Conservation (phyloP, 345 rosid genomes). For the Arabidopsis arenosa region DNA sequence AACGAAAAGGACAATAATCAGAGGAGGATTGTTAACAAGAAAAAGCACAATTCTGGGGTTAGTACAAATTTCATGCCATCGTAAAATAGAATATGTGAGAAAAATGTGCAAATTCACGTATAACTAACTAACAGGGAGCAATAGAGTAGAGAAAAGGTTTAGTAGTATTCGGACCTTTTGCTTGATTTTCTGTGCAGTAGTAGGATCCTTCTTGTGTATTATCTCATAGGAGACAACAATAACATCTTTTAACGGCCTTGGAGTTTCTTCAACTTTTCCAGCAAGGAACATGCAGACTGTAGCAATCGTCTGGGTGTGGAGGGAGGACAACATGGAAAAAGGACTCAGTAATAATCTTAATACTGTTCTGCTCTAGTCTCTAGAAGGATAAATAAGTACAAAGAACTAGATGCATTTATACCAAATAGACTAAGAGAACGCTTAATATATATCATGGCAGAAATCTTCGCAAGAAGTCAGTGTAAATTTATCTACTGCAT, state of each 20-base stretch:
- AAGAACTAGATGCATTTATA: conserved; percentile 8
- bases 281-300: conserved; percentile 99
- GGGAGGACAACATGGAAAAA: conserved; percentile 27
- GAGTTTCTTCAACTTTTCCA: conserved; percentile 99
- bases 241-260: conserved; percentile 92
- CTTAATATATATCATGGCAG: conserved; percentile 30
- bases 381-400: neutral
- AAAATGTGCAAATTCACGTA: conserved; percentile 17
- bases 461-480: neutral
- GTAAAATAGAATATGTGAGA: neutral
- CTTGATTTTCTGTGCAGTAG: conserved; percentile 82
- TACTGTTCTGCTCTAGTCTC: neutral
- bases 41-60: neutral
- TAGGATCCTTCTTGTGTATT: conserved; percentile 88
- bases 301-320: conserved; percentile 69
- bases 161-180: conserved; percentile 67
- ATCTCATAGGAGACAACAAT: conserved; percentile 95
- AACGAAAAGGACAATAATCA: conserved; percentile 1
- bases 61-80: neutral
- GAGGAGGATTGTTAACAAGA: conserved; percentile 19
- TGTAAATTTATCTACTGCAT: conserved; percentile 22
- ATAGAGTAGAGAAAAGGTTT: conserved; percentile 6
- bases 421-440: conserved; percentile 13
- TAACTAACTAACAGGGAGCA: conserved; percentile 26
- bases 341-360: conserved; percentile 21